Base-by-base conservation (phyloP, 176 grass and related monocot genomes). In the Triticum dicoccoides region DNA sequence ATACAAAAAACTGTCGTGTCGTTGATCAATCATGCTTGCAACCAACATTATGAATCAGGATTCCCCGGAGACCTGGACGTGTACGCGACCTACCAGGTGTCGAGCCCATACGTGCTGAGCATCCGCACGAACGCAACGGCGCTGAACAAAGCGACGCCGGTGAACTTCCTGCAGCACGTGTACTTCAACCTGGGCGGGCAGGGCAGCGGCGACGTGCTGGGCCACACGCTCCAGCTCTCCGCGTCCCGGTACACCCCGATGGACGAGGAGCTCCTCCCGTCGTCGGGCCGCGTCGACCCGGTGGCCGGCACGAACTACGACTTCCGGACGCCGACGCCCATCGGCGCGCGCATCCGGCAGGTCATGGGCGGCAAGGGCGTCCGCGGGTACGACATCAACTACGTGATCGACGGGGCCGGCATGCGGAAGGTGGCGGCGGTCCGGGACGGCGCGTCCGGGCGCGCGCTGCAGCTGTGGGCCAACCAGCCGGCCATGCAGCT, bases 131-230 rank as follows among this genome's bases (percentile, higher is more conserved):
- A 82, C 61, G 88, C 82, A 74, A 90, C 88, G 80, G 82, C 93
- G 63, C 61, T 38, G 9, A 85, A 92, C 80, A 91, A 44, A 89
- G 88, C 91, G 2, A 96, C 96, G 68, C 96, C 96, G 2, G 91
- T 96, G 81, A 98, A 92, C 90, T 27, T 98, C 3, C 82, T 88
- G 47, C 84, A 81, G 41, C 96, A 98, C 85, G 33, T 65, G 70
- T 95, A 98, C 81, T 92, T 90, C 91, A 96, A 98, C 86, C 90
- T 98, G 8, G 84, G 65, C n/a, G 92, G 96, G 10, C 79, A 95
- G 8, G 69, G 72, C 86, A 78, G 88, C 38, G 85, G 93, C 81
- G 84, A 92, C 65, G 91, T 98, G 37, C 88, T 96, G 7, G 85
- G 86, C 10, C 86, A 96, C 84, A 68, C 75, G 42, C 88, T 98